Evolutionary conservation across 1,139 yeast genomes (phyloP), one percentile per base, ranked within the genome.

Genomic region (Debaryomyces robertsiae): DNA sequence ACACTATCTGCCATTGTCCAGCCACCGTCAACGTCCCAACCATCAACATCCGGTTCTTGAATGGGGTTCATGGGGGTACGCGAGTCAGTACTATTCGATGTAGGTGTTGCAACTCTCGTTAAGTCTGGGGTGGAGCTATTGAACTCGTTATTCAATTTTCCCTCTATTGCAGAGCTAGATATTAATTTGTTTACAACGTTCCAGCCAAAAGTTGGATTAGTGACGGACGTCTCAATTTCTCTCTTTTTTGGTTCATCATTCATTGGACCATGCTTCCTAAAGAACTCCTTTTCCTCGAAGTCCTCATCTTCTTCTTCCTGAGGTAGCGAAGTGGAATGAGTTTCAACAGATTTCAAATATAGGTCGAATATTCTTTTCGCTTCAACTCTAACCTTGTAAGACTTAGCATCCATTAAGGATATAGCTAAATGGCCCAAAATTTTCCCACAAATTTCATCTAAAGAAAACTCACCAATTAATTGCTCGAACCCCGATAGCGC

Each of bases 361-460:
- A 76, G 48, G 28, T 81, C 80, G 54, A 90, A 82, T 0, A 89
- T 73, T 38, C 72, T 63, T 48, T 79, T 79, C 0, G 97, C 95
- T 53, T 84, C 88, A 1, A 61, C 61, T 42, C 98, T 71, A 1
- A 91, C 93, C 41, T 78, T 75, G n/a, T 48, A 47, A 1, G 79
- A 73, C 42, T 84, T 83, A 42, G 71, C 75, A 58, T 93, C 98
- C 61, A 93, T 75, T 44, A 93, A 68, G 0, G 93, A 80, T 1
- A 94, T 88, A 0, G 96, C 91, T 45, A 93, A 75, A 5, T 90
- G 89, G 0, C 96, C 94, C 45, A 93, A 63, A n/a, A 91, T 77
- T 56, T 84, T 87, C 27, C 82, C 79, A 46, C 96, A 87, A 42
- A 90, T 83, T 39, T 90, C 86, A 19, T 80, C 86, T 3, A 90